Percentiles rank a stretch among this genome's conserved stretches.
Conservation (phyloP, 768 basidiomycete species). For the Mycena venus region DNA sequence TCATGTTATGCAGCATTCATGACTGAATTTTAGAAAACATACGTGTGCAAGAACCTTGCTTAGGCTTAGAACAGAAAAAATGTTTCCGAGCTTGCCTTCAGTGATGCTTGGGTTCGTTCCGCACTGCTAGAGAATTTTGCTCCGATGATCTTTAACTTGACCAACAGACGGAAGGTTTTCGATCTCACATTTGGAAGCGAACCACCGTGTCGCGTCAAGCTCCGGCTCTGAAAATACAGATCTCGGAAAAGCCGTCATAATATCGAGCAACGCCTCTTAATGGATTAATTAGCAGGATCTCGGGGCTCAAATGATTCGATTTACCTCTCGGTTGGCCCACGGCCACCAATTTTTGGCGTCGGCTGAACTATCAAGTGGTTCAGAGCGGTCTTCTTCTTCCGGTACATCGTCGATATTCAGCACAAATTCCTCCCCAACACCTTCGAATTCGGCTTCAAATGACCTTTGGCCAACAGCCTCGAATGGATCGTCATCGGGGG, state of each 20-base stretch:
- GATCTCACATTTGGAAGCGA: neutral
- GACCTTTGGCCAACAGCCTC: neutral
- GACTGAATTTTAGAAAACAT: neutral
- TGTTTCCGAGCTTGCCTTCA: neutral
- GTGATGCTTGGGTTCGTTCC: neutral
- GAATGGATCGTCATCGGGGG: neutral
- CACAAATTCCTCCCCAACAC: too few species aligned
- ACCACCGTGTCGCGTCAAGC: neutral
- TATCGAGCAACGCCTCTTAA: neutral
- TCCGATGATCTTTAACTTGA: neutral
- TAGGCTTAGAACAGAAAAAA: neutral
- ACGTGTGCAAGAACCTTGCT: neutral
- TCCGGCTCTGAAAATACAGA: neutral
- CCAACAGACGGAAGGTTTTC: neutral
- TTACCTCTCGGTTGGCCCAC: neutral
- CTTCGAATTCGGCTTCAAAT: neutral
- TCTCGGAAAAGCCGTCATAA: neutral
- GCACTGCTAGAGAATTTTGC: neutral
- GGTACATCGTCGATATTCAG: neutral
- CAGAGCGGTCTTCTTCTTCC: neutral
- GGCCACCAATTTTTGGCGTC: neutral
- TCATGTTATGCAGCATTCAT: neutral
- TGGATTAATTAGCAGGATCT: too few species aligned
- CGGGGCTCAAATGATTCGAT: neutral
- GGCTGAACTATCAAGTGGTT: neutral